Conservation (phyloP, 768 basidiomycete species). For the Russula vinacea region DNA sequence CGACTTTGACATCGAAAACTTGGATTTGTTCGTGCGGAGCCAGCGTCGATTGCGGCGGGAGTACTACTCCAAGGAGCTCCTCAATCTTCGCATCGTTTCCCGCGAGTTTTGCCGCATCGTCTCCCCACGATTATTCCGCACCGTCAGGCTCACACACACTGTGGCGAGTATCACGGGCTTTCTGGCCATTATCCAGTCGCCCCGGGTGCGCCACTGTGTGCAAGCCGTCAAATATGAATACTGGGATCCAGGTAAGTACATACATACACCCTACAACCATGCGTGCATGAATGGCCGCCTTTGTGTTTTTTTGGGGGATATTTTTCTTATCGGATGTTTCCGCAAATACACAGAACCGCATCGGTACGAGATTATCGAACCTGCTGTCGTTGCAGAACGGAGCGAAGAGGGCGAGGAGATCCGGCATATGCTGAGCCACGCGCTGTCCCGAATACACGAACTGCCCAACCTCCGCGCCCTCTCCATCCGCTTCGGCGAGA, state of each 20-base stretch:
- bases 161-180: constrained; percentile 16
- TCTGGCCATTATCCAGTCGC: constrained; percentile 8
- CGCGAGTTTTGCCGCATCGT: constrained; percentile 13
- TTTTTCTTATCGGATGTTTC: background rate
- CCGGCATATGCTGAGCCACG: background rate
- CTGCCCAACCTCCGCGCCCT: constrained; percentile 16
- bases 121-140: constrained; percentile 15
- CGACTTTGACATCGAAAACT: constrained; percentile 8
- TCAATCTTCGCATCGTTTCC: constrained; percentile 16
- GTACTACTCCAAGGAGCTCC: constrained; percentile 4
- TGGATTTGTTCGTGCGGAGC: background rate
- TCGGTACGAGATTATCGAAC: constrained; percentile 4
- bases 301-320: background rate
- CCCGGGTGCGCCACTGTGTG: constrained; percentile 12
- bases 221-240: constrained; percentile 18
- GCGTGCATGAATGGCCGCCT: background rate
- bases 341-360: constrained; percentile 1
- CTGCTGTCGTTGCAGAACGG: constrained; percentile 7
- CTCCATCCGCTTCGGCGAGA: constrained; percentile 20
- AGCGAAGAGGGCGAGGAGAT: background rate
- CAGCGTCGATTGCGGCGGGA: constrained; percentile 3
- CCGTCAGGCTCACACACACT: constrained; percentile 19
- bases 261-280: no score
- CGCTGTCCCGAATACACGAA: constrained; percentile 17
- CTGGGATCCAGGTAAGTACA: constrained; percentile 24